These are phyloP conservation scores for Apiospora kogelbergensis DNA, from an alignment of 2,329 filamentous ascomycete species.

Conservation along the genomic window DNA sequence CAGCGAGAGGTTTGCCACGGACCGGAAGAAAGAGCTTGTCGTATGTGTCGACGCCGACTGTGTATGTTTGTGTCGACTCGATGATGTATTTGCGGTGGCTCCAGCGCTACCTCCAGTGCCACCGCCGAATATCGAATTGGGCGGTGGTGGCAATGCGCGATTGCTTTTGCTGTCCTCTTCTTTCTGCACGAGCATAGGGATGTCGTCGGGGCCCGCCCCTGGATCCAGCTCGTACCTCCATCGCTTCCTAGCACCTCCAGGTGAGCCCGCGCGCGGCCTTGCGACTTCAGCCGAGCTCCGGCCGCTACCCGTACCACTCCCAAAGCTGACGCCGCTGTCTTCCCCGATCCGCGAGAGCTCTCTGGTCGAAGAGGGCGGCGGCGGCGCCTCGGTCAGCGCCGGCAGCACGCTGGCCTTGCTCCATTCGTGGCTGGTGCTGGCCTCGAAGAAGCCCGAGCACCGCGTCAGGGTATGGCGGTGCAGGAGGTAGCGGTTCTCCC, in stretches of 20 bases:
- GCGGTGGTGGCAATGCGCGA: slow-evolving; percentile 18
- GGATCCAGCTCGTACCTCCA: slow-evolving; percentile 91
- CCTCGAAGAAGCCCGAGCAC: slow-evolving; percentile 92
- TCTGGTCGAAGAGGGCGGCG: slow-evolving; percentile 22
- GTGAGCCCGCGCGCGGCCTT: slow-evolving; percentile 36
- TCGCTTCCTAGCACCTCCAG: slow-evolving; percentile 50
- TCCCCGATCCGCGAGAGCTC: slow-evolving; percentile 57
- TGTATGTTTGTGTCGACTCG: slow-evolving; percentile 57
- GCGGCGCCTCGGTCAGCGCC: slow-evolving; percentile 29
- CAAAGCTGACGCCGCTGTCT: slow-evolving; percentile 36
- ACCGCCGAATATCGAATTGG: slow-evolving; percentile 58
- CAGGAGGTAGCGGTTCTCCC: slow-evolving; percentile 81
- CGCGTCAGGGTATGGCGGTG: slow-evolving; percentile 85
- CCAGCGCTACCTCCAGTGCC: slow-evolving; percentile 23
- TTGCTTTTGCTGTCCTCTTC: slow-evolving; percentile 43
- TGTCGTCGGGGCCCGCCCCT: slow-evolving; percentile 69
- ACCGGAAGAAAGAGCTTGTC: slow-evolving; percentile 72
- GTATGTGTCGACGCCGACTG: slow-evolving; percentile 42
- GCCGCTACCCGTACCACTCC: slow-evolving; percentile 33
- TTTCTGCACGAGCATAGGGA: slow-evolving; percentile 86
- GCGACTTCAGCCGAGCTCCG: slow-evolving; percentile 30
- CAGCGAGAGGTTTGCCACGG: slow-evolving; percentile 74
- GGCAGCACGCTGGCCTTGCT: slow-evolving; percentile 44
- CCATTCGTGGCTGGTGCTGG: slow-evolving; percentile 80
- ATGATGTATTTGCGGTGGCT: slow-evolving; percentile 53